These are phyloP conservation scores for Astrocystis sublimbata DNA, from an alignment of 495 filamentous ascomycete genomes.

Conservation along the genomic window DNA sequence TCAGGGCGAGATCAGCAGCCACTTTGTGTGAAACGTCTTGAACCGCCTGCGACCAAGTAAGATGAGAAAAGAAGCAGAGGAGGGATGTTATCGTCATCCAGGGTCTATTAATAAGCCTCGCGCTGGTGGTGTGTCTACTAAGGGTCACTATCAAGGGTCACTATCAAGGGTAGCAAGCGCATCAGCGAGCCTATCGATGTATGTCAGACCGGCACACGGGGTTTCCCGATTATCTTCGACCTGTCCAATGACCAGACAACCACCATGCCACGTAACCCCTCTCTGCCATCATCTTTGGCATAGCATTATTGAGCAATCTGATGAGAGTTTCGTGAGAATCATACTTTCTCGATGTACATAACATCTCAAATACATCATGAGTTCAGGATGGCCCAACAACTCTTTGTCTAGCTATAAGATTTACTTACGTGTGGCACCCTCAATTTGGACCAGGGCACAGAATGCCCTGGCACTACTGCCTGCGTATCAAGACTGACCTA, in stretches of 20 bases:
- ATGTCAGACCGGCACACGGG: not conserved
- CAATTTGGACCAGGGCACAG: not conserved
- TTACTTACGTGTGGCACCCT: not conserved
- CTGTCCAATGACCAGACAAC: not conserved
- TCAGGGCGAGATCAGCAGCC: not conserved
- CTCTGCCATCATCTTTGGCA: not conserved
- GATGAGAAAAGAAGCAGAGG: conserved; percentile 6
- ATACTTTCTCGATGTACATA: not conserved
- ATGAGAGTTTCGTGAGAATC: not conserved
- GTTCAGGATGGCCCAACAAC: not conserved
- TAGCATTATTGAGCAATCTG: not conserved
- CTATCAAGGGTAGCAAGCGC: conserved; percentile 5
- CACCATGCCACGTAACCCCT: not conserved
- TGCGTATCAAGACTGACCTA: not conserved
- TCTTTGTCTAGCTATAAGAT: not conserved
- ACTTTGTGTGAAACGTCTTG: conserved; percentile 1
- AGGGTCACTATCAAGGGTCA: too few relatives aligned
- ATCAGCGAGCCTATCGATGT: not conserved
- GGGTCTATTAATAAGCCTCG: conserved; percentile 6
- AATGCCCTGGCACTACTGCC: not conserved
- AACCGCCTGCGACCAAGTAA: not conserved
- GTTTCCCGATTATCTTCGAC: not conserved
- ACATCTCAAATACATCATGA: not conserved
- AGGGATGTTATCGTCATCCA: conserved; percentile 8
- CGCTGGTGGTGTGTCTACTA: not conserved